Conservation (phyloP, 2,329 filamentous ascomycete species). For the Mycosphaerelloides madeirae region DNA sequence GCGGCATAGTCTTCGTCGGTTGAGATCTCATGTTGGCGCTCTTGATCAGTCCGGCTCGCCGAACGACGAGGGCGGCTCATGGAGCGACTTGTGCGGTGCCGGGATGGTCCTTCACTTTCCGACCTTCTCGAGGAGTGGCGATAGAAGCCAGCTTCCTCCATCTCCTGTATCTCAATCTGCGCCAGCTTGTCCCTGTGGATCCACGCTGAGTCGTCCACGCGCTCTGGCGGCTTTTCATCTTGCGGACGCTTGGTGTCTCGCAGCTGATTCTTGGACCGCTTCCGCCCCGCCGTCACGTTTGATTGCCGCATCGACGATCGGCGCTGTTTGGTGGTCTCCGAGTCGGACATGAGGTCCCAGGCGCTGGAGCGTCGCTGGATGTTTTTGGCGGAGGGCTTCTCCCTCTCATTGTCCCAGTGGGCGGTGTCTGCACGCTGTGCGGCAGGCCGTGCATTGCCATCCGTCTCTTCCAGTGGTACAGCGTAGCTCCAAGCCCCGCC, state of each 20-base stretch:
- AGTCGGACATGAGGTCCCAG: conserved; percentile 24
- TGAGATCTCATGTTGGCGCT: conserved; percentile 16
- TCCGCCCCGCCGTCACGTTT: conserved; percentile 21
- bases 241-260: conserved; percentile 14
- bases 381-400: conserved; percentile 2
- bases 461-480: conserved; percentile 20
- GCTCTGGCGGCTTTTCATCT: conserved; percentile 6
- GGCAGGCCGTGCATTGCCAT: conserved; percentile 17
- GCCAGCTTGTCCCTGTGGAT: conserved; percentile 82
- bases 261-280: conserved; percentile 25
- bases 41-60: conserved; percentile 21
- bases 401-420: background rate
- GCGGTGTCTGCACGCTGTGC: conserved; percentile 1
- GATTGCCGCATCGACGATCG: conserved; percentile 20
- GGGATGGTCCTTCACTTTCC: conserved; percentile 33
- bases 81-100: conserved; percentile 34
- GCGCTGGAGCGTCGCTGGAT: conserved; percentile 15
- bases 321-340: conserved; percentile 23
- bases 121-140: conserved; percentile 51
- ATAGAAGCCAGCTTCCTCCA: conserved; percentile 70
- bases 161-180: conserved; percentile 72
- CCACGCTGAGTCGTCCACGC: conserved; percentile 64
- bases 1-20: conserved; percentile 21
- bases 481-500: conserved; percentile 21
- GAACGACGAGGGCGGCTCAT: conserved; percentile 9